Evolutionary conservation across 306 rosid genomes (phyloP), one percentile per base, ranked within the genome.

Genomic region (Cicer cuneatum): DNA sequence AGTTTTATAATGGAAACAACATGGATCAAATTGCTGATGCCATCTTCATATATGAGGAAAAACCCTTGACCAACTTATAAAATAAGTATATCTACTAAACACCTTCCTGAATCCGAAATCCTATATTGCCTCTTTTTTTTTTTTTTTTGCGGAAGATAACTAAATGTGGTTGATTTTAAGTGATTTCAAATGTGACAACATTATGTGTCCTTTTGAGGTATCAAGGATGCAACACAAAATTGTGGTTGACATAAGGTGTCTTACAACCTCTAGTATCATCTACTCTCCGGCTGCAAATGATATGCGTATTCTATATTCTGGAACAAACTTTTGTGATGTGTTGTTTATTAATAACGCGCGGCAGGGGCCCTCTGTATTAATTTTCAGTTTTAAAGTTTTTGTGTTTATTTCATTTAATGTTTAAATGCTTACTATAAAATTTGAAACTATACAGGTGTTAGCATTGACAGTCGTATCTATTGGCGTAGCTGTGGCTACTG

Each of bases 401-500:
- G 18, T 35, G 61, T 57, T 43, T 54, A 16, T 72, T 65, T 71
- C 41, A 12, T 53, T 64, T 54, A 35, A 45, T 54, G 45, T 54
- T 72, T 41, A 52, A 42, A 35, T 72, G 52, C 48, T 57, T 48
- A 67, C 71, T 37, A 13, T 46, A 35, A 42, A 10, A 60, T 66
- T 67, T 74, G 71, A 66, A 82, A 75, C 39, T 33, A 70, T 70
- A 78, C 90, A 92, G 97, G 93, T 81, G 42, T 75, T 89, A 51
- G 83, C 97, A 63, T 87, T 92, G 70, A 69, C 84, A 4, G 82
- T 88, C 60, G 96, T 92, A 75, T 92, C 88, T 52, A 45, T 89
- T 71, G 96, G 96, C 58, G 91, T 92, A 45, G 87, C 97, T 21
- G 90, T 92, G 60, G 97, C 97, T 14, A 89, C 97, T 0, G 97